Base-by-base conservation (phyloP, 345 rosid genomes). In the Bruguiera sexangula region DNA sequence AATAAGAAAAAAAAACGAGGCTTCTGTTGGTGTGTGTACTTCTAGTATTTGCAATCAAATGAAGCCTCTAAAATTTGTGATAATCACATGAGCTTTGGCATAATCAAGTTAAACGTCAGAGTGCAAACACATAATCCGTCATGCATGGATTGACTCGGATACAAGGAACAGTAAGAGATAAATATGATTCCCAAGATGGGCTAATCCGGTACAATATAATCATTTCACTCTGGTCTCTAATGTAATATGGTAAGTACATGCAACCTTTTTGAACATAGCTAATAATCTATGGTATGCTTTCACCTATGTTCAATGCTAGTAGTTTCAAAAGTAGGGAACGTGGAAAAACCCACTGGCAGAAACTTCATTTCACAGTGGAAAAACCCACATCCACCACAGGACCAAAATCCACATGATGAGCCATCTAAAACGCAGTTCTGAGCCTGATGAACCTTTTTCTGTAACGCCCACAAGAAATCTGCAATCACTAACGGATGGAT, bases 401-500 rank as follows among this genome's bases (percentile, higher is more conserved):
- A 82, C 69, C 69, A 76, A 75, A 70, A 82, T 29, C 55, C 78
- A 84, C 71, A 60, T 55, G 34, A 67, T 20, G 43, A 70, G 32
- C 86, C 83, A 75, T 68, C 81, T 67, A 51, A 48, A 68, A 65
- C 67, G 51, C 46, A 69, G 46, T 69, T 73, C 53, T 54, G 75
- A 71, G 20, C 76, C 63, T 18, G 95, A 82, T 4, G 86, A 77
- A 72, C 48, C 79, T 19, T 34, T 71, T 92, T 85, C 89, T 18
- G 90, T 79, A 57, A 95, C 97, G 16, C 96, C 97, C 10, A 95
- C 97, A 64, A 90, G 96, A 82, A 95, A 92, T 82, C 88, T 80
- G 76, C 96, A 92, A 6, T 88, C 89, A 30, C 99, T 97, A 29
- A 92, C 85, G 0, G 97, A 95, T 26, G 97, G 99, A 64, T 95